Base-by-base conservation (phyloP, 2,329 filamentous ascomycete genomes). In the Ceratocystiopsis sp. region DNA sequence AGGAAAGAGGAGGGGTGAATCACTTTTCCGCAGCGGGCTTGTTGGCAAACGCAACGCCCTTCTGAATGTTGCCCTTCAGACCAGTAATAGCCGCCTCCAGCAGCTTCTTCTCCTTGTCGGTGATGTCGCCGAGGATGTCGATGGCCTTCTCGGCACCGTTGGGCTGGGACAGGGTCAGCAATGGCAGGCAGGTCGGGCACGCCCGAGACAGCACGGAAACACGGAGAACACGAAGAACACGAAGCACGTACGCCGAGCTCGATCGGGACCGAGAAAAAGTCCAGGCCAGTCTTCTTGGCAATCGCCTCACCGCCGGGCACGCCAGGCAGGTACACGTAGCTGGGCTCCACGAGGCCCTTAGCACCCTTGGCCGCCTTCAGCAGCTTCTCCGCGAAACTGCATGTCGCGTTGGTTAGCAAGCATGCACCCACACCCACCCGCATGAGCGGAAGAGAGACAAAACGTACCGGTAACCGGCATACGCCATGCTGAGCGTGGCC, bases 191-290 rank as follows among this genome's bases (percentile, higher is more conserved):
- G 19, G 19, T 21, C 19, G 19, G 19, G 19, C 7, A 21, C 19
- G 19, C 4, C 19, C 19, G 7, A 21, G 19, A 21, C 19, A 21
- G 7, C 19, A 7, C 19, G 7, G 19, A 21, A 21, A 21, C 19
- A 21, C 19, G 38, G 17, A 18, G 19, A 12, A 15, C 19, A 16
- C 32, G 16, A 34, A 12, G 19, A n/a, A 32, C n/a, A 15, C 8
- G 8, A 21, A 34, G 17, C 44, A 72, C 84, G 68, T 81, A 93
- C 86, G 58, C 91, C 91, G 53, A 98, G 85, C 68, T 94, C 84
- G 53, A 96, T 76, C 48, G 87, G 89, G 44, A 93, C 85, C 46
- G 91, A 94, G 76, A 98, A 98, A 73, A 84, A 98, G 45, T 98
- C 87, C 50, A 74, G 64, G 53, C 86, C 87, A 48, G 80, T 85